Evolutionary conservation across 2,329 filamentous ascomycete genomes (phyloP).

Genomic region (Coleophoma cylindrospora): DNA sequence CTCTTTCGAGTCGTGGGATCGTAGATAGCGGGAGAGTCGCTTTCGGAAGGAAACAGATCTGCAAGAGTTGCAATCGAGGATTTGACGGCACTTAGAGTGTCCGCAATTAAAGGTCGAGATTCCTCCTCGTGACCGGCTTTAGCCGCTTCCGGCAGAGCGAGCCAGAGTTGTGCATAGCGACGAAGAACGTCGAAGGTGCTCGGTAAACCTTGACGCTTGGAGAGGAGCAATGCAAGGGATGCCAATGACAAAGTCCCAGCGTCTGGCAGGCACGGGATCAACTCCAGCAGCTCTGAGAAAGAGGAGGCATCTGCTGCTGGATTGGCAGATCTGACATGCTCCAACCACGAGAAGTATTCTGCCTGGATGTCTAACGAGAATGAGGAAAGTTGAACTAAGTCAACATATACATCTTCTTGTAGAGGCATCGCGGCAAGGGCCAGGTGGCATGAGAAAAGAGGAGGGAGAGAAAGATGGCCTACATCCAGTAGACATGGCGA

Average conservation of each 20-base stretch:
- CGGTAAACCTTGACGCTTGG: background rate
- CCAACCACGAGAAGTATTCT: too few species aligned
- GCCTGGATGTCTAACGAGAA: too few species aligned
- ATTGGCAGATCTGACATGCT: too few species aligned
- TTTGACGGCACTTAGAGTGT: background rate
- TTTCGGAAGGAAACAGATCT: background rate
- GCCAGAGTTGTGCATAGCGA: slow-evolving; percentile 30
- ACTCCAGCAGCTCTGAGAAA: background rate
- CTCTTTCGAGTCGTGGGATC: slow-evolving; percentile 2
- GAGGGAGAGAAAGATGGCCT: too few species aligned
- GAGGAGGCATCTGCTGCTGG: too few species aligned
- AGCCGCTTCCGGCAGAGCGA: slow-evolving; percentile 29
- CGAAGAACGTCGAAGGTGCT: slow-evolving; percentile 26
- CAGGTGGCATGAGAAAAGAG: too few species aligned
- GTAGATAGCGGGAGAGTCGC: background rate
- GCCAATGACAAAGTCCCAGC: background rate
- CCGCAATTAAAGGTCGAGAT: background rate
- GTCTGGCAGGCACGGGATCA: background rate
- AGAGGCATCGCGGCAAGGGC: too few species aligned
- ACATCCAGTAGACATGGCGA: too few species aligned
- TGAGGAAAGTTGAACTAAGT: too few species aligned
- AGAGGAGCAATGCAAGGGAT: background rate
- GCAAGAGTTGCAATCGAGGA: background rate
- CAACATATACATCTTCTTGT: too few species aligned
- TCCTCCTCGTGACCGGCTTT: slow-evolving; percentile 24